Evolutionary conservation across 352 stramenopile species (phyloP).

Genomic region (Pythium scleroteichum): DNA sequence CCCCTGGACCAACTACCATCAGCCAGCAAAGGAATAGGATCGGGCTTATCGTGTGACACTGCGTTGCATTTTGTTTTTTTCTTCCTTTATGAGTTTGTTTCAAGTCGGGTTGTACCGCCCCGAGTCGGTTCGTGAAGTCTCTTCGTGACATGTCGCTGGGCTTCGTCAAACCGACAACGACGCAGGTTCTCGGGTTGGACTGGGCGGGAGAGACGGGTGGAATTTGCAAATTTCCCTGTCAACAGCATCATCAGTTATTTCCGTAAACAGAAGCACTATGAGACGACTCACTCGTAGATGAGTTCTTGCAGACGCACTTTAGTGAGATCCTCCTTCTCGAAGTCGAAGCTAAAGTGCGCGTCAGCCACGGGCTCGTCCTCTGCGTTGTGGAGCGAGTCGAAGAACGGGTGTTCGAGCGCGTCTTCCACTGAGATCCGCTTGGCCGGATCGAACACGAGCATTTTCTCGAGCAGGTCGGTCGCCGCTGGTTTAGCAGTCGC

Average conservation of each 20-base stretch:
- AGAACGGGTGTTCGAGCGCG: conserved; percentile 90
- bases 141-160: too few relatives aligned
- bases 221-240: conserved; percentile 73
- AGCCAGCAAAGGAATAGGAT: conserved; percentile 31
- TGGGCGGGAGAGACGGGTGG: conserved; percentile 48
- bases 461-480: conserved; percentile 83
- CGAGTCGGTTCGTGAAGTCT: not conserved
- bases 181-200: conserved; percentile 15
- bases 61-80: not conserved
- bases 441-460: conserved; percentile 86
- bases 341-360: conserved; percentile 83
- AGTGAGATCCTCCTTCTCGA: conserved; percentile 86
- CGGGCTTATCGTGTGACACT: not conserved
- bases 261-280: not conserved
- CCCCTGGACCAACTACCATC: conserved; percentile 97
- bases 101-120: not conserved
- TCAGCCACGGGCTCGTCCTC: conserved; percentile 90
- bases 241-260: not conserved
- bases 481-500: conserved; percentile 63
- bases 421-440: conserved; percentile 93
- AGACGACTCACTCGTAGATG: conserved; percentile 76
- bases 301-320: conserved; percentile 83
- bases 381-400: conserved; percentile 91
- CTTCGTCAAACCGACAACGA: conserved; percentile 12
- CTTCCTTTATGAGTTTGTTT: not conserved